Evolutionary conservation across 2,329 filamentous ascomycete genomes (phyloP).

Genomic region (Aureobasidium sp.): DNA sequence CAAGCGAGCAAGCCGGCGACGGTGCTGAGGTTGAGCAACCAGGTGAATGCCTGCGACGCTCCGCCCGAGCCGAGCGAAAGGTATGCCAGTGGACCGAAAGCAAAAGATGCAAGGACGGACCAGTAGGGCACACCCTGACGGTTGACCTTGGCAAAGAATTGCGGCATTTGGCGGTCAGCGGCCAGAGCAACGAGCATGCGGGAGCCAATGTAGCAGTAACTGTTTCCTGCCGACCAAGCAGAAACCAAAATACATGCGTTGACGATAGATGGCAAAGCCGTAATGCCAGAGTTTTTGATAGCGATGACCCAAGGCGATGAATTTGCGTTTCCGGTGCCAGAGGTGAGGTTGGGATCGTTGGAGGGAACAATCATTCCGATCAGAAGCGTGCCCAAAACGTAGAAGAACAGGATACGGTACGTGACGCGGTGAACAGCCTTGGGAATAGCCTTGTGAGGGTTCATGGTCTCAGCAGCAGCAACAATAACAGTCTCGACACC

Average conservation of each 20-base stretch:
- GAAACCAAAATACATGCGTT: slow-evolving; percentile 71
- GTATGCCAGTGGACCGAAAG: slow-evolving; percentile 39
- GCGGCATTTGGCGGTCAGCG: slow-evolving; percentile 52
- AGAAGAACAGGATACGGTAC: slow-evolving; percentile 50
- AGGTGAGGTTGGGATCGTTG: slow-evolving; percentile 43
- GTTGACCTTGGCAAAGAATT: slow-evolving; percentile 48
- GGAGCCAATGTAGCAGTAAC: slow-evolving; percentile 46
- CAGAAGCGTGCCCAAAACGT: slow-evolving; percentile 49
- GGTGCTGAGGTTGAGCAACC: slow-evolving; percentile 23
- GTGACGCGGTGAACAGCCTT: slow-evolving; percentile 48
- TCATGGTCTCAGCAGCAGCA: slow-evolving; percentile 48
- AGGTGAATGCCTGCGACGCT: slow-evolving; percentile 23
- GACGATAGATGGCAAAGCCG: slow-evolving; percentile 62
- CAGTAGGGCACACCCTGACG: slow-evolving; percentile 51
- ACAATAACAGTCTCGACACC: slow-evolving; percentile 49
- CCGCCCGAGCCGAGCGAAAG: slow-evolving; percentile 28
- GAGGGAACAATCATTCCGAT: slow-evolving; percentile 55
- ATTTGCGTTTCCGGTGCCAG: slow-evolving; percentile 36
- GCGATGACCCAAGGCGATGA: slow-evolving; percentile 63
- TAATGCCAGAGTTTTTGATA: slow-evolving; percentile 59
- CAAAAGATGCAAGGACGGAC: slow-evolving; percentile 37
- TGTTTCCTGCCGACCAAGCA: slow-evolving; percentile 61
- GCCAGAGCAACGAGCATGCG: slow-evolving; percentile 55
- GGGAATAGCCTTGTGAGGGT: slow-evolving; percentile 46
- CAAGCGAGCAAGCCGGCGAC: slow-evolving; percentile 24